These are phyloP conservation scores for Diutina scorzettiae DNA, from an alignment of 1,139 yeast species.

Conservation along the genomic window DNA sequence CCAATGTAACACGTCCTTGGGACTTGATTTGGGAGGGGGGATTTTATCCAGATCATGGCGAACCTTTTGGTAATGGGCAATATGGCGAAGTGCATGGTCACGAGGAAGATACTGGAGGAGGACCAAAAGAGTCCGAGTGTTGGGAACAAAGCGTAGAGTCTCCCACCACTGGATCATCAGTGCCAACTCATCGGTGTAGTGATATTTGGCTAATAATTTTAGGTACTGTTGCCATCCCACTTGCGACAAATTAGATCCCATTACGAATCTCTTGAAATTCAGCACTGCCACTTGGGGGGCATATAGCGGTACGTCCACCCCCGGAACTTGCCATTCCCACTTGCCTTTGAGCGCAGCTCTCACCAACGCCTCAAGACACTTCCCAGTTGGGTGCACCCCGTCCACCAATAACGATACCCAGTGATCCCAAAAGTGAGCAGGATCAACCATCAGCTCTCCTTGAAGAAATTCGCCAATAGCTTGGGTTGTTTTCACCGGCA, in stretches of 20 bases:
- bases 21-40: not conserved
- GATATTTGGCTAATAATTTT: constrained; percentile 32
- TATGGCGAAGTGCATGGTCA: constrained; percentile 27
- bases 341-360: constrained; percentile 20
- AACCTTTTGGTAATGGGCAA: constrained; percentile 21
- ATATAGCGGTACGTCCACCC: constrained; percentile 20
- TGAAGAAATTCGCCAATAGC: constrained; percentile 26
- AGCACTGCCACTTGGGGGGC: constrained; percentile 53
- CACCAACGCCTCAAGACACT: constrained; percentile 32
- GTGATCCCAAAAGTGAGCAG: constrained; percentile 12
- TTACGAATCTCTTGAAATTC: constrained; percentile 33
- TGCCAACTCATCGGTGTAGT: constrained; percentile 38
- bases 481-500: constrained; percentile 14
- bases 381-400: constrained; percentile 19
- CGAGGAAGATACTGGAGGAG: constrained; percentile 28
- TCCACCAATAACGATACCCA: constrained; percentile 11
- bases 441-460: constrained; percentile 34
- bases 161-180: constrained; percentile 51
- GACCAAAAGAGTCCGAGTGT: constrained; percentile 21
- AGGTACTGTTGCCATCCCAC: constrained; percentile 42
- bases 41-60: not conserved
- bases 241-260: constrained; percentile 29
- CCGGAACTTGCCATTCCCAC: constrained; percentile 21
- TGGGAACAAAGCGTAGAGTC: constrained; percentile 35
- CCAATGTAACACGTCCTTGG: constrained; percentile 3